Evolutionary conservation across 129 eudicot species (phyloP), one percentile per base, ranked within the genome.

Genomic region (Flaveria linearis): DNA sequence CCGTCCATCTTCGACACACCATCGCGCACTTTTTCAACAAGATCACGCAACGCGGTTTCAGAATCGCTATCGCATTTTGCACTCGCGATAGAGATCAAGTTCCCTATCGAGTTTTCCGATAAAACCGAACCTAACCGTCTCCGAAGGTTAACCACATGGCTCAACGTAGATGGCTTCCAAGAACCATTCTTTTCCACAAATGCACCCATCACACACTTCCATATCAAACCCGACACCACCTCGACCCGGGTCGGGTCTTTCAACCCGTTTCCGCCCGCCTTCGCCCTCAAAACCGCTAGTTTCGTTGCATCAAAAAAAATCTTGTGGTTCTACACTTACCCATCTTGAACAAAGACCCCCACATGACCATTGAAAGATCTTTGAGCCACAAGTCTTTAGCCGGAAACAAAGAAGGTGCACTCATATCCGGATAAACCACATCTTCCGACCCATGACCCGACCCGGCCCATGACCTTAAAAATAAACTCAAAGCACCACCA

Each of bases 91-190:
- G 90, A 88, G 66, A 91, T 82, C 47, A 87, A 57, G 80, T 91
- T 91, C 43, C 97, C 97, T 0, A 87, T 63, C 2, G 92, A 77
- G 20, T 82, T 1, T 51, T 89, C 84, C 0, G 87, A 71, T 42
- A 89, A 71, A 42, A 60, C 47, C 10, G 92, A 86, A 1, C 26
- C 33, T 17, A 69, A 78, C 58, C 88, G 77, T 78, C 51, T 82
- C 0, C 97, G 75, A 25, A 91, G 78, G 73, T 91, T 91, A 3
- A 91, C 96, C 0, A 78, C 33, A 51, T 89, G 96, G 55, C 85
- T 83, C 16, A 89, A 47, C 61, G 87, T 14, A 10, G 87, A 91
- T 13, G 86, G 81, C 65, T 77, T 80, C 25, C 67, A 26, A 65
- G 36, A 58, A 8, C 87, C 86, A 0, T 12, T 4, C 1, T 30